Evolutionary conservation across 2,329 filamentous ascomycete genomes (phyloP).

Genomic region (Hysterium pulicare): DNA sequence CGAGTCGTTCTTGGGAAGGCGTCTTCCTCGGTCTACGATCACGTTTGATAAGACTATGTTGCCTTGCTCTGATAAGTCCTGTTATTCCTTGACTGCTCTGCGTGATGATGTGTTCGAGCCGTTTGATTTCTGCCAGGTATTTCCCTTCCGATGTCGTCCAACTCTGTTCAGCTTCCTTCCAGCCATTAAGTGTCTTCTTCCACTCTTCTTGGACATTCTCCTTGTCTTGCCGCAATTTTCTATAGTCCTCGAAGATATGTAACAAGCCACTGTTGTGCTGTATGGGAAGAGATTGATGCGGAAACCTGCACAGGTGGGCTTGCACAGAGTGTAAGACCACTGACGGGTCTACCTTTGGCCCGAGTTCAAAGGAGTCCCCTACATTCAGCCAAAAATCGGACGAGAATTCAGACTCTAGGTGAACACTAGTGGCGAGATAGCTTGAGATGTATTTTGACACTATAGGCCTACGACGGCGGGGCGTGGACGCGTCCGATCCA

Average conservation of each 20-base stretch:
- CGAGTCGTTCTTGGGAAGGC: slow-evolving; percentile 10
- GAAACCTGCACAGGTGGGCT: slow-evolving; percentile 20
- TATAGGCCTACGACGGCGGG: slow-evolving; percentile 36
- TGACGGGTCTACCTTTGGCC: slow-evolving; percentile 23
- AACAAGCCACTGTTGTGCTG: slow-evolving; percentile 38
- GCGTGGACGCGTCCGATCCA: slow-evolving; percentile 25
- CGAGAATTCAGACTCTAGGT: slow-evolving; percentile 19
- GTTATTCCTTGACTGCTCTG: slow-evolving; percentile 39
- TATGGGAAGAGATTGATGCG: slow-evolving; percentile 21
- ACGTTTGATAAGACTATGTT: slow-evolving; percentile 38
- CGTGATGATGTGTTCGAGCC: slow-evolving; percentile 44
- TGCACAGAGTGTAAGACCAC: slow-evolving; percentile 22
- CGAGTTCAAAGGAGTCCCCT: slow-evolving; percentile 10
- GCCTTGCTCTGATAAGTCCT: slow-evolving; percentile 40
- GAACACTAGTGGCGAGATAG: slow-evolving; percentile 19
- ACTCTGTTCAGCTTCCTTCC: slow-evolving; percentile 25
- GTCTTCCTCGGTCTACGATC: slow-evolving; percentile 21
- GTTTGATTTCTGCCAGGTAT: slow-evolving; percentile 42
- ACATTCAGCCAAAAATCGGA: slow-evolving; percentile 25
- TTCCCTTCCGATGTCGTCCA: slow-evolving; percentile 33
- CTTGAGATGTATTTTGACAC: slow-evolving; percentile 39
- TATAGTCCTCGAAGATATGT: slow-evolving; percentile 42
- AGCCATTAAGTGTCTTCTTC: slow-evolving; percentile 21
- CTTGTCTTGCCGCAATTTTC: slow-evolving; percentile 35
- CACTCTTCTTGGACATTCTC: slow-evolving; percentile 24